phyloP scores from a whole-genome alignment of 1,284 basidiomycete species.

The Cutaneotrichosporon daszewskae region DNA sequence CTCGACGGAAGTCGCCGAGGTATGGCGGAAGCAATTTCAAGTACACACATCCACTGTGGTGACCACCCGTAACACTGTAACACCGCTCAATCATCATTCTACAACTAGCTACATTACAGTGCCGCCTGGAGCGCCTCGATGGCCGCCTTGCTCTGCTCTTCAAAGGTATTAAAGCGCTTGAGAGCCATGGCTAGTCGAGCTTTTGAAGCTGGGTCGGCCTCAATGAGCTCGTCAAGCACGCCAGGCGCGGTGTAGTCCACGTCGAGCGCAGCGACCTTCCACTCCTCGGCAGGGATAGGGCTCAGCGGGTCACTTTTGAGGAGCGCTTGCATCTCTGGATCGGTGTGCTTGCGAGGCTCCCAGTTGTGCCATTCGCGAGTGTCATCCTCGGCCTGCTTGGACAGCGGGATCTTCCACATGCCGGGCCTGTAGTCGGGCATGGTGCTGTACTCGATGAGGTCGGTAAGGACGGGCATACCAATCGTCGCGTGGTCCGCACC shows the following conservation, averaged over 20 bases:
- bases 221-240: constrained; percentile 20
- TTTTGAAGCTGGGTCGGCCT: constrained; percentile 16
- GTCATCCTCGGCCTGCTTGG: constrained; percentile 5
- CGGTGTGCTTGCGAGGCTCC: constrained; percentile 12
- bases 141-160: constrained; percentile 12
- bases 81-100: neutral
- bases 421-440: constrained; percentile 15
- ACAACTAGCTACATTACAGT: neutral
- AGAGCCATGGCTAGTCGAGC: constrained; percentile 11
- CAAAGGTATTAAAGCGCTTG: constrained; percentile 9
- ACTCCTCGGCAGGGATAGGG: constrained; percentile 2
- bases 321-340: constrained; percentile 7
- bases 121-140: constrained; percentile 9
- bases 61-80: neutral
- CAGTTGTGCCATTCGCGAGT: constrained; percentile 8
- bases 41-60: no score
- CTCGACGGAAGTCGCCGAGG: no score
- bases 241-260: constrained; percentile 19
- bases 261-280: neutral
- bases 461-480: constrained; percentile 13
- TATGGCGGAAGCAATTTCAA: no score
- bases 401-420: constrained; percentile 10
- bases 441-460: constrained; percentile 8
- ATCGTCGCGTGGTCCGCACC: constrained; percentile 26
- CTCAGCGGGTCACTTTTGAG: constrained; percentile 7